Base-by-base conservation (phyloP, 164 flowering plant genomes). In the Vitis cinerea region DNA sequence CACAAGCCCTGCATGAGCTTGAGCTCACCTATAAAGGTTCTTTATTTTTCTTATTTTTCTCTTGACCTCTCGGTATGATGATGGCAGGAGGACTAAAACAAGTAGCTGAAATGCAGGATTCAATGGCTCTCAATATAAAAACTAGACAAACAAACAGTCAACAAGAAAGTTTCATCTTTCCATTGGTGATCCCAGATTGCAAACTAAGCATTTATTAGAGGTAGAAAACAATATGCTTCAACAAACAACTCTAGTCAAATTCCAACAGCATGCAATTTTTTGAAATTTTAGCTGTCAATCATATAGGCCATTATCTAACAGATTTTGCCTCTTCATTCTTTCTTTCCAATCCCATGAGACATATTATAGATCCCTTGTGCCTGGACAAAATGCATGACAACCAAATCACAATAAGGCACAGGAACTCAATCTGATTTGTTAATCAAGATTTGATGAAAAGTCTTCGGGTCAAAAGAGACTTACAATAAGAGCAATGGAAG, bases 301-400 rank as follows among this genome's bases (percentile, higher is more conserved):
- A 51, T 13, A 10, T 17, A 16, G 17, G 66, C 56, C 29, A 27
- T 58, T 11, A 49, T 60, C 31, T 14, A 56, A 13, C 58, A 37
- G 61, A 37, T 15, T 9, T 11, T 37, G 49, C 66, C 64, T 4
- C 64, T 66, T 88, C 85, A 88, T 79, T 88, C 93, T 69, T 87
- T 88, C 88, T 88, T 88, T 13, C 97, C 93, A 56, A 87, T 86
- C 63, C 93, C 97, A 72, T 86, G 86, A n/a, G 97, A 80, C 93
- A 90, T 90, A 62, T 87, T 88, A 68, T 90, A 87, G 71, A 90
- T 85, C 59, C 97, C 97, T 69, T 83, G 84, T n/a, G 77, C 92
- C 97, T 90, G 83, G 9, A 71, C 29, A 47, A 47, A 49, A 23
- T 14, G 10, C 7, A 64, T 14, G 19, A 15, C 19, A 27, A 14